Percentiles rank a stretch among this genome's conserved stretches.
These are phyloP conservation scores for Arabidopsis lyrata DNA, from an alignment of 441 rosid genomes.

Conservation along the genomic window DNA sequence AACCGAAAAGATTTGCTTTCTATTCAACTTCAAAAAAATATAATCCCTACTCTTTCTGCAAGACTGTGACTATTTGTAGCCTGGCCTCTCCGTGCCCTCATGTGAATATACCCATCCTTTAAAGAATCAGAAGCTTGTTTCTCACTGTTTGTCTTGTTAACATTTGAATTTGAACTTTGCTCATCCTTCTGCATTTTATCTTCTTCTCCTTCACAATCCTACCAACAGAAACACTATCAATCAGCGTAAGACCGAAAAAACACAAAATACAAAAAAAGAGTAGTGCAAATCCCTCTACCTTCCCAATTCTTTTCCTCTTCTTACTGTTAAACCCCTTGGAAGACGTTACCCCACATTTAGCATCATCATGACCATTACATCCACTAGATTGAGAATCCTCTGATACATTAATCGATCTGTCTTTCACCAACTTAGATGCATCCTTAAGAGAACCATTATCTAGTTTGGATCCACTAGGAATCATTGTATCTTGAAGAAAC, in stretches of 20 bases:
- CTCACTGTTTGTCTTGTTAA: constrained; percentile 60
- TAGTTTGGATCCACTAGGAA: constrained; percentile 42
- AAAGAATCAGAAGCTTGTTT: constrained; percentile 72
- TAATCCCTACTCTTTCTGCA: constrained; percentile 79
- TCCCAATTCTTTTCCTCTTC: constrained; percentile 78
- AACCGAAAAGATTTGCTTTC: constrained; percentile 15
- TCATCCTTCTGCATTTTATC: constrained; percentile 64
- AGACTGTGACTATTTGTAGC: constrained; percentile 99
- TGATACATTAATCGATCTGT: constrained; percentile 67
- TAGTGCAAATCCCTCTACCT: constrained; percentile 52
- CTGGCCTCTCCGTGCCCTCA: constrained; percentile 97
- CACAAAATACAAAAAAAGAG: background rate
- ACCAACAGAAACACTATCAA: constrained; percentile 34
- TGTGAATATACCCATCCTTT: constrained; percentile 92
- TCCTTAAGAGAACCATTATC: constrained; percentile 61
- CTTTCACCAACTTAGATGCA: constrained; percentile 54
- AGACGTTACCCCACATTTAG: constrained; percentile 59
- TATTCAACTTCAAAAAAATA: constrained; percentile 13
- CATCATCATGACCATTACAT: constrained; percentile 53
- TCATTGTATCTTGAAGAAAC: constrained; percentile 48
- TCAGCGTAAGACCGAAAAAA: background rate
- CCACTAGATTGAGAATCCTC: constrained; percentile 86
- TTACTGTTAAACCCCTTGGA: constrained; percentile 55
- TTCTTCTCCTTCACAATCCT: constrained; percentile 63
- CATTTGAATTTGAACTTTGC: constrained; percentile 51